Base-by-base conservation (phyloP, 805 yeast species). In the Schwanniomyces polymorphus region DNA sequence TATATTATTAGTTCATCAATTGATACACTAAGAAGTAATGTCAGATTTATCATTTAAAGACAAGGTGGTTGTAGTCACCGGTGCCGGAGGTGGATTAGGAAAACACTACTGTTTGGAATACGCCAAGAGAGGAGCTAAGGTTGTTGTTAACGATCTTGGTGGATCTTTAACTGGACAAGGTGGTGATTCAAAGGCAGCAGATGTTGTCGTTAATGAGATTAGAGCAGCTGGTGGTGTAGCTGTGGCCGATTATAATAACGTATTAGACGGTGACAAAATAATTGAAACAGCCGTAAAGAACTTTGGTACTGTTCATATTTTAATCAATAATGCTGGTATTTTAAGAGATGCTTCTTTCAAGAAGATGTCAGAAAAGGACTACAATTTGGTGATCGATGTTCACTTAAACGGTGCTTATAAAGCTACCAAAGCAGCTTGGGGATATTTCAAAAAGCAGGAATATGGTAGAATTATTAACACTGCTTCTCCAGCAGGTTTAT, bases 81-180 rank as follows among this genome's bases (percentile, higher is more conserved):
- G 99, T 28, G 94, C 97, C 41, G 99, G 99, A 54, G 98, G 97
- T 56, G 99, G 98, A 16, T 79, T 92, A 39, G 99, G 99, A 21
- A 87, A 79, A 59, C 83, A 83, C 42, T 92, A 92, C 68, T 96
- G 97, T 5, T 71, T 90, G 27, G 90, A 86, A 57, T 92, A 79
- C 68, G 98, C 96, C 38, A 74, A 82, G 49, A 79, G 96, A 56
- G 98, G 98, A 29, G 99, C 97, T 50, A 85, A 86, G 58, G 97
- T 92, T 31, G 97, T 92, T 23, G 97, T 92, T 27, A 92, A 92
- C 64, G 99, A 92, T 68, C 77, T 92, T 51, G 97, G 97, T 47
- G 95, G 96, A 27, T 75, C 91, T 21, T 72, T 88, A 44, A 72
- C 78, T 23, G 97, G 97, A 42, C 79, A 82, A 28, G 90, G 88